Evolutionary conservation across 306 rosid species (phyloP), one percentile per base, ranked within the genome.

Genomic region (Rosa rugosa): DNA sequence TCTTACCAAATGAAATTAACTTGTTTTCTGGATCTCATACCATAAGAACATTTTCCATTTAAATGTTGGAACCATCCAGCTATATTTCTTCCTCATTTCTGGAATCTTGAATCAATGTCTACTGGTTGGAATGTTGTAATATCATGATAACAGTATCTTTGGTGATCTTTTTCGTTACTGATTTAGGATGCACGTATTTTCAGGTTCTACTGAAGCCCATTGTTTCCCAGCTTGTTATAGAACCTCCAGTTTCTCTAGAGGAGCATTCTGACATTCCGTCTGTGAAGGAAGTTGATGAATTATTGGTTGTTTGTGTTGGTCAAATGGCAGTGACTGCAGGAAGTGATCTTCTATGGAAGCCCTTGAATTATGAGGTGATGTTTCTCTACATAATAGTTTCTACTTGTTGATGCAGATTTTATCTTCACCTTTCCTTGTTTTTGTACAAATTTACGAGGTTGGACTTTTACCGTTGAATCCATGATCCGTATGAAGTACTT

Each of bases 311-410:
- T 36, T 92, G 99, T 84, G 71, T 92, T 1, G 99, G 97, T 71
- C 99, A 95, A 77, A 91, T 95, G 99, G 99, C 99, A 0, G 94
- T 95, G 69, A 85, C 99, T 71, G 97, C 98, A 14, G 97, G 97
- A 77, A 87, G 82, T 59, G 99, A 95, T 84, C 90, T 92, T 69
- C 64, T 92, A 78, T 95, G 99, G 99, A 89, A 95, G 79, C 86
- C 93, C n/a, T 78, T 92, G 75, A 94, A 94, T 82, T 92, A 91
- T 60, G 97, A 92, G 97, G 99, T 94, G 56, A 73, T 47, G 38
- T 22, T 69, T 56, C 54, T 25, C 57, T 56, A 25, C 76, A 6
- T 44, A 11, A 31, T 16, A 62, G 16, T 45, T 44, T 25, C 46
- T 41, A 17, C 81, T 69, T 54, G 20, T 38, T 2, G 46, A 20